Evolutionary conservation across 2,329 filamentous ascomycete genomes (phyloP).

Genomic region (Neonectria neomacrospora): DNA sequence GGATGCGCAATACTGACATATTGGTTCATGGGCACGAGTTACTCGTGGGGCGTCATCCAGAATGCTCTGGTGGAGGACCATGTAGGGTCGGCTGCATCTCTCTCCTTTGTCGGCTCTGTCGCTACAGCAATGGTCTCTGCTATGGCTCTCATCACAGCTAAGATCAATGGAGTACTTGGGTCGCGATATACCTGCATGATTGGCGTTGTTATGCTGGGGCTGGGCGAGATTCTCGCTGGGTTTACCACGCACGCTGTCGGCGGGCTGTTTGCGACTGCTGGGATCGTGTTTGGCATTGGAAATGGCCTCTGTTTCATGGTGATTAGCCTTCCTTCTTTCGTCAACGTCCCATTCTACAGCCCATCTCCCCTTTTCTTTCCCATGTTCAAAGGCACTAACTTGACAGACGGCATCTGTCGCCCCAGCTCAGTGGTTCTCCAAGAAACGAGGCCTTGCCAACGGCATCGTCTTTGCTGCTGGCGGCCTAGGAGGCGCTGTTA

Average conservation of each 20-base stretch:
- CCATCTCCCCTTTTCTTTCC: background rate
- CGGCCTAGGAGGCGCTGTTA: slow-evolving; percentile 61
- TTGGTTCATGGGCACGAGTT: slow-evolving; percentile 63
- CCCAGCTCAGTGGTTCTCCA: slow-evolving; percentile 63
- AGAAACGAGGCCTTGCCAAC: slow-evolving; percentile 61
- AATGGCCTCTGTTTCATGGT: slow-evolving; percentile 42
- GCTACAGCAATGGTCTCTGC: slow-evolving; percentile 51
- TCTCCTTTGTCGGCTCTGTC: slow-evolving; percentile 65
- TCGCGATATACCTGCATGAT: slow-evolving; percentile 55
- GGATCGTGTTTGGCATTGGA: slow-evolving; percentile 40
- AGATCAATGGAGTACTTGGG: slow-evolving; percentile 61
- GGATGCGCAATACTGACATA: slow-evolving; percentile 61
- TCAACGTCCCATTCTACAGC: background rate
- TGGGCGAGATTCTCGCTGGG: slow-evolving; percentile 48
- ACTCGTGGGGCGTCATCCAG: slow-evolving; percentile 68
- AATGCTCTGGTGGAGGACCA: slow-evolving; percentile 59
- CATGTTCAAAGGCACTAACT: background rate
- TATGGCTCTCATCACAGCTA: slow-evolving; percentile 55
- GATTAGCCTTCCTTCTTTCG: slow-evolving; percentile 38
- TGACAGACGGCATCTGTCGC: slow-evolving; percentile 48
- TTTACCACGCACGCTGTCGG: slow-evolving; percentile 42
- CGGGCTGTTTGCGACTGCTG: slow-evolving; percentile 44
- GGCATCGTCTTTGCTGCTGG: slow-evolving; percentile 61
- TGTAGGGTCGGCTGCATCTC: slow-evolving; percentile 58
- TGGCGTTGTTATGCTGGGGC: slow-evolving; percentile 59